Percentiles rank a stretch among this genome's conserved stretches.
Conservation (phyloP, 2,329 filamentous ascomycete species). For the Thyridium curvatum region DNA sequence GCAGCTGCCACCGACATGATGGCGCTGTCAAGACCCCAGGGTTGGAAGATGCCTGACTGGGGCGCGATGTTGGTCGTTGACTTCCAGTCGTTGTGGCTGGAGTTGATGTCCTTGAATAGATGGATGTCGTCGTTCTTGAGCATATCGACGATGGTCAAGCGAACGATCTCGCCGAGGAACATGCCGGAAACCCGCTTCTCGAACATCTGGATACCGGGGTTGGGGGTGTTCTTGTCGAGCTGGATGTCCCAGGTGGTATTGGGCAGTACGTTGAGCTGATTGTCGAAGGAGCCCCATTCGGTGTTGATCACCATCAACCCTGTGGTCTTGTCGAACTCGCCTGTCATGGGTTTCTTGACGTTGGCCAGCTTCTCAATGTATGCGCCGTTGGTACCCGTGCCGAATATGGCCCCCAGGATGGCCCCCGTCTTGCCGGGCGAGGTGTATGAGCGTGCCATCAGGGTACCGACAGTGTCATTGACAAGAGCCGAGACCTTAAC, state of each 20-base stretch:
- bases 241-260: slow-evolving; percentile 75
- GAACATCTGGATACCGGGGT: slow-evolving; percentile 96
- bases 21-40: slow-evolving; percentile 88
- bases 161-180: slow-evolving; percentile 93
- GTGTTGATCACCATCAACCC: slow-evolving; percentile 97
- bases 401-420: slow-evolving; percentile 92
- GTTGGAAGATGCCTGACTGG: slow-evolving; percentile 62
- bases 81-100: slow-evolving; percentile 60
- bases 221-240: slow-evolving; percentile 74
- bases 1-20: slow-evolving; percentile 83
- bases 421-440: slow-evolving; percentile 82
- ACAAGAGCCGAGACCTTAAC: slow-evolving; percentile 94
- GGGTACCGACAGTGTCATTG: slow-evolving; percentile 94
- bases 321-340: slow-evolving; percentile 70
- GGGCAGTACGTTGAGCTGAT: slow-evolving; percentile 80
- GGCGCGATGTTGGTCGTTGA: slow-evolving; percentile 65
- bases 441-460: slow-evolving; percentile 96
- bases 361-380: slow-evolving; percentile 90
- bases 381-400: slow-evolving; percentile 93
- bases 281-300: slow-evolving; percentile 98
- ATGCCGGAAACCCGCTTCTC: slow-evolving; percentile 98
- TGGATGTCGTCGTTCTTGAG: slow-evolving; percentile 59
- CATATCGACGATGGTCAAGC: slow-evolving; percentile 67
- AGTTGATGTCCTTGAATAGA: slow-evolving; percentile 72
- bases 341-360: slow-evolving; percentile 69